Evolutionary conservation across 2,329 filamentous ascomycete genomes (phyloP).

Genomic region (Eurotiales sp.): DNA sequence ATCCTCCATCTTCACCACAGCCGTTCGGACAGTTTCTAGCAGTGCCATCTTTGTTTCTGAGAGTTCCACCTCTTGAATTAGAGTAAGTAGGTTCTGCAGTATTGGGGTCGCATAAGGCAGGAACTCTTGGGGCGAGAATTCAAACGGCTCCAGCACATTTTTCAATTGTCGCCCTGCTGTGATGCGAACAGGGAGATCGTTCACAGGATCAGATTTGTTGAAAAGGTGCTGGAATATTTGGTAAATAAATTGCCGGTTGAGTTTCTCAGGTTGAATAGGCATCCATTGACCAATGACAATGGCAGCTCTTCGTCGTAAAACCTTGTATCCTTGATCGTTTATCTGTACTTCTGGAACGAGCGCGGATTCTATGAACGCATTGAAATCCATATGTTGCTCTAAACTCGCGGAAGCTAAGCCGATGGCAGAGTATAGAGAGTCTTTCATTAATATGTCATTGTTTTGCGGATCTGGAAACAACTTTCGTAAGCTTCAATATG

Average conservation of each 20-base stretch:
- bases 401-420: constrained; percentile 78
- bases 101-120: constrained; percentile 71
- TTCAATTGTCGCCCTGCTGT: constrained; percentile 85
- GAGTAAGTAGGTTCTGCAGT: constrained; percentile 66
- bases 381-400: constrained; percentile 74
- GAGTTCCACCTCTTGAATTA: constrained; percentile 75
- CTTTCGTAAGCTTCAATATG: constrained; percentile 8
- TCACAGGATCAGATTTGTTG: constrained; percentile 69
- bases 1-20: constrained; percentile 77
- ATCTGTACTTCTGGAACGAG: constrained; percentile 76
- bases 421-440: constrained; percentile 91
- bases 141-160: constrained; percentile 76
- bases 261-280: constrained; percentile 66
- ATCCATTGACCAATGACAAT: constrained; percentile 91
- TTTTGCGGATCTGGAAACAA: constrained; percentile 49
- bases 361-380: constrained; percentile 69
- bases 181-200: constrained; percentile 88
- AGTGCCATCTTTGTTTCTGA: constrained; percentile 89
- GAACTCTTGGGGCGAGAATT: constrained; percentile 71
- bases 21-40: constrained; percentile 75
- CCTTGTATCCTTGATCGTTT: constrained; percentile 64
- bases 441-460: constrained; percentile 75
- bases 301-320: constrained; percentile 80
- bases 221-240: constrained; percentile 86
- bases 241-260: constrained; percentile 71